phyloP scores from a whole-genome alignment of 768 basidiomycete species.

The Termitomyces sp. region DNA sequence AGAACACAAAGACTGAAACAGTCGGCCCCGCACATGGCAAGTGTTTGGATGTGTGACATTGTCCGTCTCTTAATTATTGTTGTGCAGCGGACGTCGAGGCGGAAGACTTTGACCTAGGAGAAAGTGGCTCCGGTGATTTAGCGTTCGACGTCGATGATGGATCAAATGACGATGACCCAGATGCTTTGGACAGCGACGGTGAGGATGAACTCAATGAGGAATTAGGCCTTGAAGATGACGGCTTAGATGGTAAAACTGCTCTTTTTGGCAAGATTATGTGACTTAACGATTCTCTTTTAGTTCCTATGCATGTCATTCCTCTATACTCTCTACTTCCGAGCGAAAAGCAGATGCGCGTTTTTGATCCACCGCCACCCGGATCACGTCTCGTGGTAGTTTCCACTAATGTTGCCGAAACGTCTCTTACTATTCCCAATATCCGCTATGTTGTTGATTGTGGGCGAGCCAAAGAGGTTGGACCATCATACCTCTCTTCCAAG shows the following conservation, averaged over 20 bases:
- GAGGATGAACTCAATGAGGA: constrained; percentile 55
- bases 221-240: constrained; percentile 59
- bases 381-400: constrained; percentile 89
- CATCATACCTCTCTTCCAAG: neutral
- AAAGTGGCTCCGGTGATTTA: constrained; percentile 40
- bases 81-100: constrained; percentile 67
- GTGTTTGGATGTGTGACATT: neutral
- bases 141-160: constrained; percentile 69
- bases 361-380: constrained; percentile 76
- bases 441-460: constrained; percentile 98
- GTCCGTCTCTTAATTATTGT: constrained; percentile 3
- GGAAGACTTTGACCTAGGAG: constrained; percentile 76
- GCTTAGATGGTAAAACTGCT: constrained; percentile 54
- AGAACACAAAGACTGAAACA: constrained; percentile 16
- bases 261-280: neutral
- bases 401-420: constrained; percentile 97
- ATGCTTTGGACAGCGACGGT: constrained; percentile 72
- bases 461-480: constrained; percentile 82
- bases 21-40: constrained; percentile 50
- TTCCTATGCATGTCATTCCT: constrained; percentile 91
- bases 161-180: constrained; percentile 61
- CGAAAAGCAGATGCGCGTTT: constrained; percentile 94
- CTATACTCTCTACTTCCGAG: constrained; percentile 90
- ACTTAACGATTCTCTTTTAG: constrained; percentile 33
- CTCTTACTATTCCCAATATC: constrained; percentile 94